phyloP scores from a whole-genome alignment of 164 flowering plant genomes.

The Nymphaea thermarum region DNA sequence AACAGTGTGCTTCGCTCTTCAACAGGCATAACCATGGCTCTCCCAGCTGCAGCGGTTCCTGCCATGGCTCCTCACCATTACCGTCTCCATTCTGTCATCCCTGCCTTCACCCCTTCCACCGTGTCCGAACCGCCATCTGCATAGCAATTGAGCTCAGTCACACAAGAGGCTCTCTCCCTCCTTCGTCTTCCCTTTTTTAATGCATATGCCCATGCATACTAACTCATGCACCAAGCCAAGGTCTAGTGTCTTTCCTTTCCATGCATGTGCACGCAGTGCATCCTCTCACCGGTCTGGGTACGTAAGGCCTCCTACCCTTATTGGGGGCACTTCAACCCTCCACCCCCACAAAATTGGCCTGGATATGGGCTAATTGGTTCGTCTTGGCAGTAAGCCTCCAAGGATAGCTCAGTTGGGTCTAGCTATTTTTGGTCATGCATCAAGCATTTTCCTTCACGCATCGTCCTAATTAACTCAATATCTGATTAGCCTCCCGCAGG shows the following conservation, averaged over 20 bases:
- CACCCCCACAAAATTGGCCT: neutral
- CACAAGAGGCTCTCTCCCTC: constrained; percentile 20
- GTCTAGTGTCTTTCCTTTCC: neutral
- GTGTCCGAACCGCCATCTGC: constrained; percentile 45
- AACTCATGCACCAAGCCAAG: neutral
- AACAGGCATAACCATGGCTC: constrained; percentile 87
- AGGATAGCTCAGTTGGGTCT: neutral
- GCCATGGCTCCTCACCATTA: constrained; percentile 62
- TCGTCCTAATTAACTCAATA: neutral
- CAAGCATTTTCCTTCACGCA: neutral
- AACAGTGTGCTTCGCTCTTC: constrained; percentile 89
- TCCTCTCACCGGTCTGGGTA: neutral
- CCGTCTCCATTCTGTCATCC: constrained; percentile 14
- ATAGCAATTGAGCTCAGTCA: constrained; percentile 62
- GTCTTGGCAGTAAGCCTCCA: neutral
- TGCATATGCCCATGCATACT: neutral
- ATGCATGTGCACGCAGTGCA: neutral
- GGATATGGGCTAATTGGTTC: neutral
- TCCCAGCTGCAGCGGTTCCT: constrained; percentile 25
- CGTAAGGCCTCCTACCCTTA: neutral
- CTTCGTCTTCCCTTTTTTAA: constrained; percentile 10
- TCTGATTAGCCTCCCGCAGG: neutral
- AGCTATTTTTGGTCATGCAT: neutral
- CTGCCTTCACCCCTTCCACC: constrained; percentile 10
- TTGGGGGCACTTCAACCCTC: neutral